Evolutionary conservation across 371 early-diverging fungal species (phyloP), one percentile per base, ranked within the genome.

Genomic region (Dichotomocladium elegans): DNA sequence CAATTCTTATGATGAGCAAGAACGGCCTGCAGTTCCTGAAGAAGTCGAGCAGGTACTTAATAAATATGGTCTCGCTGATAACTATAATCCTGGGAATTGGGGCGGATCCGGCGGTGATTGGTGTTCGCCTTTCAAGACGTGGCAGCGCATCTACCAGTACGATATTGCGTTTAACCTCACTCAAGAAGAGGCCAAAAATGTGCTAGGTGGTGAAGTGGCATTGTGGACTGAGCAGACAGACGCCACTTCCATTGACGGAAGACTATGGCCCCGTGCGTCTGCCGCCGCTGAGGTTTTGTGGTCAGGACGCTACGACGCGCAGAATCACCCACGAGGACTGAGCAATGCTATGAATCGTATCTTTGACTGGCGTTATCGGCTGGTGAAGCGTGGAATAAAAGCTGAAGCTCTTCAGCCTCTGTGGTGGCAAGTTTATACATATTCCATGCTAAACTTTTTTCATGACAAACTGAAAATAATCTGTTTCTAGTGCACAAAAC

Each of bases 341-440:
- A 77, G 65, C 5, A 81, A 83, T 51, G 86, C 85, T 17, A 68
- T 81, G 56, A 72, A 82, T 11, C 80, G 92, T 45, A 76, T 91
- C 30, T 78, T 82, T 54, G 86, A 87, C 47, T 84, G 81, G 81
- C 81, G 92, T 25, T 84, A 81, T 68, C 77, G 89, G 41, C 58
- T 91, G 57, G 68, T 89, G 5, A 55, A 64, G 25, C 77, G 89
- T 54, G 90, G 90, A 6, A 80, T 87, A 45, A 41, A 50, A 19
- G 83, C 90, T 17, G 86, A 83, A 47, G 85, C 88, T 21, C 47
- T 89, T 33, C 88, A 86, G 50, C 91, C 91, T 3, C 70, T 87
- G 48, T 91, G 90, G 89, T 91, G 91, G 72, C 68, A 66, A 59
- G 70, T n/a, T n/a, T n/a, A n/a, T n/a, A n/a, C n/a, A n/a, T n/a